Conservation (phyloP, 176 grass and related monocot genomes). For the Metroxylon sagu region DNA sequence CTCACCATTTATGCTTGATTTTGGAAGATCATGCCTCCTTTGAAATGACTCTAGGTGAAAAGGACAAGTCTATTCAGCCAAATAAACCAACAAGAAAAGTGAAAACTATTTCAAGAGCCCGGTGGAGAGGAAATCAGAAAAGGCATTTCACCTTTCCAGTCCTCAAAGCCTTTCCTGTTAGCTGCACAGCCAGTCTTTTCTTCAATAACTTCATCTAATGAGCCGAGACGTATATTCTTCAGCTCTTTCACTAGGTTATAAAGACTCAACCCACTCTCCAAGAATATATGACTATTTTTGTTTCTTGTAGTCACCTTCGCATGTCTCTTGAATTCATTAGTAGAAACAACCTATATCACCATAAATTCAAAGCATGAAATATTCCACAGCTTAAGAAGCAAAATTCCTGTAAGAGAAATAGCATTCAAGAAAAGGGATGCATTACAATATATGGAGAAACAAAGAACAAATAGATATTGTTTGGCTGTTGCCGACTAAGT, state of each 20-base stretch:
- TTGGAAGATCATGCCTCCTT: slow-evolving; percentile 19
- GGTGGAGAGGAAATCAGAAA: not conserved
- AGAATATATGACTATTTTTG: slow-evolving; percentile 50
- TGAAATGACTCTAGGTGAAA: slow-evolving; percentile 32
- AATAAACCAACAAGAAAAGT: not conserved
- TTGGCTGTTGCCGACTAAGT: too few relatives aligned
- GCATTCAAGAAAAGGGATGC: too few relatives aligned
- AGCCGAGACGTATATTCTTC: slow-evolving; percentile 5
- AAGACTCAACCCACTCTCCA: slow-evolving; percentile 41
- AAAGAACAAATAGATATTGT: not conserved
- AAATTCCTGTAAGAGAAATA: too few relatives aligned
- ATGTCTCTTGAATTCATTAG: slow-evolving; percentile 46
- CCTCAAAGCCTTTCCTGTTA: slow-evolving; percentile 37
- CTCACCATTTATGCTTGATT: slow-evolving; percentile 2
- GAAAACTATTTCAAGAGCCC: too few relatives aligned
- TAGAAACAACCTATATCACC: slow-evolving; percentile 25
- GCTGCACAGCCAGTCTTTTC: slow-evolving; percentile 32
- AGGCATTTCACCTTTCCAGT: slow-evolving; percentile 50
- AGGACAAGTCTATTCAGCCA: too few relatives aligned
- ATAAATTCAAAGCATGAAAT: not conserved
- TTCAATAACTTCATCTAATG: slow-evolving; percentile 30
- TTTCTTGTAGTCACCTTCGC: slow-evolving; percentile 21
- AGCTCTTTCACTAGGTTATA: slow-evolving; percentile 36
- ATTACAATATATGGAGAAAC: not conserved
- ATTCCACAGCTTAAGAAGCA: too few relatives aligned